Base-by-base conservation (phyloP, 2,329 filamentous ascomycete species). In the Coleophoma crateriformis region DNA sequence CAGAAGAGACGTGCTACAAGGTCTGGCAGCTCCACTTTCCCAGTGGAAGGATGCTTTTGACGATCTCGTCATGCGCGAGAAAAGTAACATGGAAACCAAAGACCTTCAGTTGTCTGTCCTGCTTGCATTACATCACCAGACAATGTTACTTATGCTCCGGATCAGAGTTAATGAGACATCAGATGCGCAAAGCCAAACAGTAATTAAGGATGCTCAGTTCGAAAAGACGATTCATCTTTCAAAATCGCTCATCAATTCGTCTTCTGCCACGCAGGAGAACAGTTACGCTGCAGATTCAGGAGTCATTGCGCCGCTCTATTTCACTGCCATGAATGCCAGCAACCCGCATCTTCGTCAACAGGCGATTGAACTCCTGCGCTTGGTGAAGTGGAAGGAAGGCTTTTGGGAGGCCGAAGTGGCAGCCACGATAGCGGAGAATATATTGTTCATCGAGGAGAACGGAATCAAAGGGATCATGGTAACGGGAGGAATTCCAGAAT, bases 251-350 rank as follows among this genome's bases (percentile, higher is more conserved):
- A 47, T 54, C 33, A 32, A 41, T 3, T 46, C 50, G 3, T 35
- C 40, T 12, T n/a, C 42, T 8, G 22, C 39, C 11, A 38, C 33
- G 2, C 34, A 34, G 6, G 13, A 19, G 8, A 37, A 32, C 3
- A 27, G 27, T 7, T 53, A 51, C 27, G 45, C 52, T 3, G 49
- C 53, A 2, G 52, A 58, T 45, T 50, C 47, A 33, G 56, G 54
- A 6, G 39, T 57, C 8, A 54, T 57, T 32, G 41, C 46, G 11
- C 45, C 52, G 3, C 41, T 58, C 4, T 57, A 57, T n/a, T 54
- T 55, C n/a, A 47, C 47, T 17, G 54, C 54, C 3, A 51, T 57
- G 50, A 49, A 45, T 11, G 48, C 49, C 10, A 17, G 42, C 20
- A 39, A 37, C n/a, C n/a, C 12, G 7, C 27, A 38, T 33, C 33